Evolutionary conservation across 176 grass and related monocot genomes (phyloP).

Genomic region (Oryza officinalis): DNA sequence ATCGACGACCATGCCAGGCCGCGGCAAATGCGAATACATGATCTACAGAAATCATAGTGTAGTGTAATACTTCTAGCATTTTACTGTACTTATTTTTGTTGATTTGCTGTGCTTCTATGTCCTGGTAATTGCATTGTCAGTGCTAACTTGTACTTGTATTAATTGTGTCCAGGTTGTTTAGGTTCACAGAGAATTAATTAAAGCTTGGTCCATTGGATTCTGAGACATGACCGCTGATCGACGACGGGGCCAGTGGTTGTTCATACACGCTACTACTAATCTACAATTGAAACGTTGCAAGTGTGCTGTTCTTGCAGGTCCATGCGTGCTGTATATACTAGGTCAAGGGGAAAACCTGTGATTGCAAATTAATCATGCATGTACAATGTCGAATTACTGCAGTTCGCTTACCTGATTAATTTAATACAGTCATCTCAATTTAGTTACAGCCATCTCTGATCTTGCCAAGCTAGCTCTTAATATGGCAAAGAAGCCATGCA

Average conservation of each 20-base stretch:
- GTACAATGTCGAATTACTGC: neutral
- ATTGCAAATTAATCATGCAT: too few relatives aligned
- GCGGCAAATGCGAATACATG: constrained; percentile 26
- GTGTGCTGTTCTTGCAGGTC: neutral
- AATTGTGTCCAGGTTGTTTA: neutral
- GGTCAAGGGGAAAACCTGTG: neutral
- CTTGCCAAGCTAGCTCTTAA: too few relatives aligned
- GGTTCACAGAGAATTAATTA: constrained; percentile 8
- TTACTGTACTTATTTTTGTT: neutral
- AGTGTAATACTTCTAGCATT: neutral
- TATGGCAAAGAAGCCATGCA: too few relatives aligned
- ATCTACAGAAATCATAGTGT: constrained; percentile 59
- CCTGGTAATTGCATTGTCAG: neutral
- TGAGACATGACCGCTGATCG: constrained; percentile 17
- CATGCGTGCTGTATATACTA: neutral
- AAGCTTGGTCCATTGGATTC: neutral
- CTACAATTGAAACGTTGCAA: neutral
- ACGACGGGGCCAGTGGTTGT: neutral
- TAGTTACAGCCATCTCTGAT: too few relatives aligned
- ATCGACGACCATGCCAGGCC: constrained; percentile 31
- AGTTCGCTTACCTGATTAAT: neutral
- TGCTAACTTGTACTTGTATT: neutral
- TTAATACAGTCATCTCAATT: neutral
- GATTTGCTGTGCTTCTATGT: neutral
- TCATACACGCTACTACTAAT: neutral